Evolutionary conservation across 2,329 filamentous ascomycete species (phyloP), one percentile per base, ranked within the genome.

Genomic region (Aureobasidium sp.): DNA sequence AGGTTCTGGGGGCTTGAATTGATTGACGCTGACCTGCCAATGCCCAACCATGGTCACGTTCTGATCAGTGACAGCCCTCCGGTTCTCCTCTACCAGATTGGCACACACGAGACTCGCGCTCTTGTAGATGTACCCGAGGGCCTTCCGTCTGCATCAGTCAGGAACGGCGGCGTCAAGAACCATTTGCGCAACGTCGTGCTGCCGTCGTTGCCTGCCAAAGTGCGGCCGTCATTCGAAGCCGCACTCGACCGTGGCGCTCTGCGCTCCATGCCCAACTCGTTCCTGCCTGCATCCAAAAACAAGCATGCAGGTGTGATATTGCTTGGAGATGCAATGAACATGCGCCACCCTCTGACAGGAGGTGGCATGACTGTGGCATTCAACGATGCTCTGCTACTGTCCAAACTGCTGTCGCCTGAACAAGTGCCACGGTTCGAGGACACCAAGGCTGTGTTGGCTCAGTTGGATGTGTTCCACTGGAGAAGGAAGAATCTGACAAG

Each of bases 341-440:
- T 99, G 94, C 89, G 94, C n/a, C 94, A 99, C 75, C 94, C 94
- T 1, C 81, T 99, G 13, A 99, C 94, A 0, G 94, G 94, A 57
- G 94, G 94, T 65, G 94, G 94, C 67, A 99, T 99, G 94, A 97
- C 93, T 0, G 94, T 97, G 1, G 94, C 90, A 1, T 88, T 99
- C 74, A 95, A 93, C 75, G 94, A 99, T 70, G 92, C 89, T 1
- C 81, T 94, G 11, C 75, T 95, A 1, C 81, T 99, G 27, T 79
- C 87, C 0, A 81, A 87, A 9, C 78, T 96, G 23, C 82, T 99
- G 1, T 79, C 83, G 38, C 91, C 90, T 0, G 76, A 81, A 40
- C 74, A 76, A 8, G 81, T 96, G 0, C 86, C 89, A 4, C 77
- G 81, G 64, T 81, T 99, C 2, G 81, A 81, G 61, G 82, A 96